Evolutionary conservation across 2,329 filamentous ascomycete genomes (phyloP).

Genomic region (Leptoxyphium fumago): DNA sequence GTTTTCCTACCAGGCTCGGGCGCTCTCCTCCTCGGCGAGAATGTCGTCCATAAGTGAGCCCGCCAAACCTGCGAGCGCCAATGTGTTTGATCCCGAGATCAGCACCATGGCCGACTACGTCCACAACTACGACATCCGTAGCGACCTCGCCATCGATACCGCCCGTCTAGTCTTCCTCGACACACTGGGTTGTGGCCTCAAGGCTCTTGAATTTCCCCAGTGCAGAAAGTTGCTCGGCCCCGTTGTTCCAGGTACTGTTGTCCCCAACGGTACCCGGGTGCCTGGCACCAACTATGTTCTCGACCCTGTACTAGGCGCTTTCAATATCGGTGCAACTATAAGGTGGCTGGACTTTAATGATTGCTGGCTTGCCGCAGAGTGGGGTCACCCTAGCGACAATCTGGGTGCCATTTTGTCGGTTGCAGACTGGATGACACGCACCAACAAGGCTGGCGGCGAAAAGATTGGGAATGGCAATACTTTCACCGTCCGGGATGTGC

Average conservation of each 20-base stretch:
- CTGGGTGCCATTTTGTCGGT: constrained; percentile 91
- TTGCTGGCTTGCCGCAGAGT: constrained; percentile 97
- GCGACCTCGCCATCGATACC: constrained; percentile 87
- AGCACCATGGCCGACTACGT: constrained; percentile 91
- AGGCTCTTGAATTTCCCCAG: constrained; percentile 89
- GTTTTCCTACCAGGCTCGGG: no score
- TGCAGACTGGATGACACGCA: constrained; percentile 93
- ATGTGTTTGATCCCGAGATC: constrained; percentile 73
- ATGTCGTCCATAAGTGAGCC: neutral
- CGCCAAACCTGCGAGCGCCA: constrained; percentile 10
- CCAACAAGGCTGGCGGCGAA: constrained; percentile 66
- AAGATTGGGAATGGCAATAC: constrained; percentile 57
- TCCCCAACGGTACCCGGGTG: constrained; percentile 83
- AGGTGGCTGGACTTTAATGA: constrained; percentile 99
- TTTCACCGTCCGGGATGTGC: constrained; percentile 75
- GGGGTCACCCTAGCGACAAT: constrained; percentile 98
- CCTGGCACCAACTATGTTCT: constrained; percentile 87
- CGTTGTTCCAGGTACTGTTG: constrained; percentile 73
- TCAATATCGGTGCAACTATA: constrained; percentile 99
- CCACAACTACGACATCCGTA: constrained; percentile 79
- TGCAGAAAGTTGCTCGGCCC: constrained; percentile 91
- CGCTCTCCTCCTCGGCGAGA: no score
- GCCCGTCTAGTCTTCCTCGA: constrained; percentile 94
- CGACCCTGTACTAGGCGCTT: constrained; percentile 87
- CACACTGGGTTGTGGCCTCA: constrained; percentile 89